These are phyloP conservation scores for Xylaria sp. DNA, from an alignment of 2,329 filamentous ascomycete species.

Conservation along the genomic window DNA sequence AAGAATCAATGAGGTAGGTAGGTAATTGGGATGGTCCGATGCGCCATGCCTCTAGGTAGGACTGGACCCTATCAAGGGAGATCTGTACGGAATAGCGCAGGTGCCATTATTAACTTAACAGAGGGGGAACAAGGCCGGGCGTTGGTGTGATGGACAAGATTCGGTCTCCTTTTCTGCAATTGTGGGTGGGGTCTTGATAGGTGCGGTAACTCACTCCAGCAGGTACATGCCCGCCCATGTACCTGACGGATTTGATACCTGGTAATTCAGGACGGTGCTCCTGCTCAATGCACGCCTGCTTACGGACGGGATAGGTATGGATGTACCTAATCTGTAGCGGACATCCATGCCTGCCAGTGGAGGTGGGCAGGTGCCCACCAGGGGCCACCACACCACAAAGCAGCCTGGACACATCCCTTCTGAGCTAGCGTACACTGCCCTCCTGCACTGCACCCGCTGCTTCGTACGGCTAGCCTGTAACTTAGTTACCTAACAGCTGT, in stretches of 20 bases:
- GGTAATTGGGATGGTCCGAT: neutral
- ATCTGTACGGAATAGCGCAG: neutral
- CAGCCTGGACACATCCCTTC: too few species aligned
- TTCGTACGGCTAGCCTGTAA: too few species aligned
- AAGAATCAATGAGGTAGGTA: constrained; percentile 5
- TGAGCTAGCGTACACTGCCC: too few species aligned
- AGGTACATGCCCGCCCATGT: neutral
- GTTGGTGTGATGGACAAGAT: constrained; percentile 5
- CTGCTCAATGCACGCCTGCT: too few species aligned
- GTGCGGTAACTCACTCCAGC: neutral
- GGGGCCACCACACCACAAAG: too few species aligned
- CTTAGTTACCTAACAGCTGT: neutral
- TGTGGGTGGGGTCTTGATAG: constrained; percentile 7
- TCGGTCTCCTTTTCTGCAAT: constrained; percentile 15
- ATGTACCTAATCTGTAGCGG: too few species aligned
- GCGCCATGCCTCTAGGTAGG: neutral
- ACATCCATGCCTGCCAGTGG: too few species aligned
- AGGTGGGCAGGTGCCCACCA: too few species aligned
- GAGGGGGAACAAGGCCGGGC: neutral
- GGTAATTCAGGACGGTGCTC: too few species aligned
- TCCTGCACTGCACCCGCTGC: too few species aligned
- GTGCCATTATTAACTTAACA: neutral
- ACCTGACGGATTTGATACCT: neutral
- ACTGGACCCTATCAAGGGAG: neutral
- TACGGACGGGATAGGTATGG: too few species aligned